Base-by-base conservation (phyloP, 176 grass and related monocot genomes). In the Eragrostis nindensis region DNA sequence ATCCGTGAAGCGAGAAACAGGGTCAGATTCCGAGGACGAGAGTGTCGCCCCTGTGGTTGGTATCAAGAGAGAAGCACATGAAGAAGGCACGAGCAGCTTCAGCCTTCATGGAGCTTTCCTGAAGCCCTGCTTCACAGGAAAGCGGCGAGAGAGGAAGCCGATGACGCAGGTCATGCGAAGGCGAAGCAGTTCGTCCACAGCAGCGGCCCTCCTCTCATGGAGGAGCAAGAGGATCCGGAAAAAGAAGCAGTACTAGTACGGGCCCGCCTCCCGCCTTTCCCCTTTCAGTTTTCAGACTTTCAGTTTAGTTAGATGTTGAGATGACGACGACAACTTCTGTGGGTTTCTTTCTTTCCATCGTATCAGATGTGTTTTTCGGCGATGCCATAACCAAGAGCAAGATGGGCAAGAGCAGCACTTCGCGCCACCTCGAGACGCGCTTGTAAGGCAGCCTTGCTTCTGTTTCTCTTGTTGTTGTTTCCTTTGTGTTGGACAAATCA, bases 41-140 rank as follows among this genome's bases (percentile, higher is more conserved):
- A 94, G 86, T 1, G 78, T 68, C 4, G 64, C 88, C 47, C 92
- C 87, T 29, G 61, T 29, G 18, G 62, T 40, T 0, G 70, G 42
- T 0, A 3, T 77, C 24, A 71, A 84, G 63, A 84, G 76, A 85
- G 87, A 90, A 75, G 83, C 54, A 36, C 71, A 84, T 2, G 84
- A 86, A 75, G 82, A 75, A 73, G 68, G 27, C 42, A 79, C 87
- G 12, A 89, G 75, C 62, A 77, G 67, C 77, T 60, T 80, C 21
- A 54, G 67, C 29, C 85, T 85, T 80, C 83, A 88, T 44, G 84
- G 76, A 24, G 32, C 80, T 16, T 78, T 82, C 69, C 69, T 94
- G 44, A 94, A 85, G 71, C 81, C 91, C 66, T 84, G 80, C 82
- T 92, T 78, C 75, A 82, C 87, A 2, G 94, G 94, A 29, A 97